Evolutionary conservation across 257 asterid species (phyloP).

Genomic region (Marsdenia floribunda): DNA sequence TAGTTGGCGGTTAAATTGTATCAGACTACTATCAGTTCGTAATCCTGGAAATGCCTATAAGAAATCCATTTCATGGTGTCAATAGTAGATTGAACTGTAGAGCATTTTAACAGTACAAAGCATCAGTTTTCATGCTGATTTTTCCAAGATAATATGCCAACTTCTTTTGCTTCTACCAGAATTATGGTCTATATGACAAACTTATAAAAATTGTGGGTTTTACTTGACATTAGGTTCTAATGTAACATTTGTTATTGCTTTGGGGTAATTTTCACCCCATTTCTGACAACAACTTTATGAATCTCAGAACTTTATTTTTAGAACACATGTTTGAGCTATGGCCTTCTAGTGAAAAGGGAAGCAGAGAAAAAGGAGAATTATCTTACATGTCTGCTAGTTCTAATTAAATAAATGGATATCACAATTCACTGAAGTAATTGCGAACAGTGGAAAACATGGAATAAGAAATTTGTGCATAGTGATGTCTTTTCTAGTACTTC

Average conservation of each 20-base stretch:
- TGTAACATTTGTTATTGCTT: not conserved
- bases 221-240: not conserved
- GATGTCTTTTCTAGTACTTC: not conserved
- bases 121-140: not conserved
- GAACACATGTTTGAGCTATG: no score
- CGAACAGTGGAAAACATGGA: not conserved
- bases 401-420: not conserved
- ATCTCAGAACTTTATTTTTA: not conserved
- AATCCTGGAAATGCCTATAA: slow-evolving; percentile 71
- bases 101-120: not conserved
- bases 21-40: slow-evolving; percentile 64
- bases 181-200: not conserved
- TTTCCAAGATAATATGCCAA: not conserved
- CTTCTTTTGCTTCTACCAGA: not conserved
- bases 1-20: slow-evolving; percentile 84
- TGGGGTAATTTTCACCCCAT: not conserved
- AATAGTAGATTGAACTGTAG: not conserved
- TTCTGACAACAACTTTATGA: no score
- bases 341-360: no score
- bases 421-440: not conserved
- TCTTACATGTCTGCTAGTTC: no score
- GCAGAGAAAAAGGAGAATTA: no score
- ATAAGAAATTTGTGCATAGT: not conserved
- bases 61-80: not conserved
- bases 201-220: not conserved